Evolutionary conservation across 371 early-diverging fungal genomes (phyloP), one percentile per base, ranked within the genome.

Genomic region (Phascolomyces articulosus): DNA sequence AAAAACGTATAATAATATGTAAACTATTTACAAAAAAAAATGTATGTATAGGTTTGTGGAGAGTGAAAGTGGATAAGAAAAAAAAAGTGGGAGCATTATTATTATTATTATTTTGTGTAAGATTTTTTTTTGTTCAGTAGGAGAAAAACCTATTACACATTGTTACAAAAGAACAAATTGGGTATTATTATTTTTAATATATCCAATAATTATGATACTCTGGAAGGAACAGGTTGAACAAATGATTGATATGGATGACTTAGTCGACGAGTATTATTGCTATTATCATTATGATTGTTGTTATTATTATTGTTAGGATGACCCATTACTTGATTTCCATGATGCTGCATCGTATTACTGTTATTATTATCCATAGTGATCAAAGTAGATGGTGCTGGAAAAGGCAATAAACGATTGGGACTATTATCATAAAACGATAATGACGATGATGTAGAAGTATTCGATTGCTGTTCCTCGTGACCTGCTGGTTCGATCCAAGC

Each of bases 401-500:
- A n/a, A n/a, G n/a, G n/a, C 16, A 29, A 55, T 20, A 53, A 1
- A 53, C 54, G 44, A n/a, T 44, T 44, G 15, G 16, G 8, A 44
- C 44, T 44, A n/a, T 44, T 55, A 16, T 54, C 9, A 29, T 13
- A 31, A 56, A 9, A 21, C 13, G 38, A 13, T 20, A 41, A 58
- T 8, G 64, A 58, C 16, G 40, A 57, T 3, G 47, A 31, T 4
- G 51, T 51, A n/a, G 44, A 48, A n/a, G 44, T n/a, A 21, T 48
- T 23, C 4, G 64, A 48, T 20, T 59, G 31, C 20, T 27, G 4
- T 59, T 65, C 55, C 20, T 59, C 65, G 44, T 62, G 62, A 51
- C 48, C 73, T 8, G 71, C 70, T 70, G 74, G 66, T 15, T 70
- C 74, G 51, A 65, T 64, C 62, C 71, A 69, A 40, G 74, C 70